Evolutionary conservation across 768 basidiomycete species (phyloP).

Genomic region (Pholiota microspora): DNA sequence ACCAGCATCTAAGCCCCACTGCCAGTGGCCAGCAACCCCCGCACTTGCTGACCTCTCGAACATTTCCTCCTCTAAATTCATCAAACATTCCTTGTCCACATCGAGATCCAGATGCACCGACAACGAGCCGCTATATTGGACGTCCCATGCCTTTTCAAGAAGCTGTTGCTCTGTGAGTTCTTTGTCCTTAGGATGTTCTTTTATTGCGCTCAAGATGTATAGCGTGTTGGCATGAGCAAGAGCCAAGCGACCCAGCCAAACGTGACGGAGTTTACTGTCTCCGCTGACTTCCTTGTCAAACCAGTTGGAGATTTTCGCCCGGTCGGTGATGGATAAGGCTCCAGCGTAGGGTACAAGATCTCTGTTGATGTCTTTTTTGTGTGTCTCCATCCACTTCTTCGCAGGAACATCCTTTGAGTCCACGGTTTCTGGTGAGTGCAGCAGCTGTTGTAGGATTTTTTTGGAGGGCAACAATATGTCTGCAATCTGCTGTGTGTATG

Average conservation of each 20-base stretch:
- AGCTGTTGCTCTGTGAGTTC: no score
- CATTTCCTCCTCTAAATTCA: no score
- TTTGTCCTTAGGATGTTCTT: no score
- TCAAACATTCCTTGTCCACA: no score
- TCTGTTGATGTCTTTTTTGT: constrained; percentile 4
- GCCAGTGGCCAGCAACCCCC: no score
- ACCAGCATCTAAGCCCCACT: no score
- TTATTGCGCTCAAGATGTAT: no score
- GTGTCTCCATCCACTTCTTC: constrained; percentile 13
- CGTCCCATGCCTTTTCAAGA: no score
- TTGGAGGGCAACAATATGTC: constrained; percentile 11
- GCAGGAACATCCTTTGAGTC: constrained; percentile 4
- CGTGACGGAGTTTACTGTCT: not conserved
- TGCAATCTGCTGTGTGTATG: constrained; percentile 17
- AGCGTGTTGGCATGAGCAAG: constrained; percentile 17
- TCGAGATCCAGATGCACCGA: no score
- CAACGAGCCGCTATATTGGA: no score
- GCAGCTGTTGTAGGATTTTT: constrained; percentile 8
- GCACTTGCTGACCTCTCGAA: no score
- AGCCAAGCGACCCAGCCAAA: constrained; percentile 12
- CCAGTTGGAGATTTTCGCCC: constrained; percentile 24
- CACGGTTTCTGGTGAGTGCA: not conserved
- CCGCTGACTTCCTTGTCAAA: constrained; percentile 18
- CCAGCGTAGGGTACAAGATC: constrained; percentile 15
- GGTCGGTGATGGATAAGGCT: constrained; percentile 15